These are phyloP conservation scores for Graphiopsis chlorocephala DNA, from an alignment of 2,329 filamentous ascomycete species.

Conservation along the genomic window DNA sequence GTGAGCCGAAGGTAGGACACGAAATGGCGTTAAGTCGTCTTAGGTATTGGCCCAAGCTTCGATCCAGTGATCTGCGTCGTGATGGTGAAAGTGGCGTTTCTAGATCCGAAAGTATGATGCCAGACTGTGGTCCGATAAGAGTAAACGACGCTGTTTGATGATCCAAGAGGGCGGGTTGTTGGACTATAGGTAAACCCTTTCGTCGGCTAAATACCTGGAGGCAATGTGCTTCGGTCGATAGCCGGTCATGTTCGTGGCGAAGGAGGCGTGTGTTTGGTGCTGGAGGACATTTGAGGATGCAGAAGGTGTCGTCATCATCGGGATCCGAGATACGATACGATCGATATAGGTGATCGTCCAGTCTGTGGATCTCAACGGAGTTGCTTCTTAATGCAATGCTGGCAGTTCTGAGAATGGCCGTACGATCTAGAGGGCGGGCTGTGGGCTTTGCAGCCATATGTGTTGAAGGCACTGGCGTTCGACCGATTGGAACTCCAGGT, in stretches of 20 bases:
- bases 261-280: constrained; percentile 38
- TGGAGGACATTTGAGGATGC: constrained; percentile 44
- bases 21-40: constrained; percentile 45
- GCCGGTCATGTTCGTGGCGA: constrained; percentile 42
- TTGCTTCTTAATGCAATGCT: constrained; percentile 27
- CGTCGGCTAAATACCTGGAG: constrained; percentile 39
- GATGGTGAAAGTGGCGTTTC: constrained; percentile 33
- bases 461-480: constrained; percentile 1
- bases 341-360: constrained; percentile 36
- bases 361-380: constrained; percentile 26
- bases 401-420: constrained; percentile 26
- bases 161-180: constrained; percentile 38
- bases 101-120: constrained; percentile 27
- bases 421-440: constrained; percentile 21
- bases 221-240: constrained; percentile 40
- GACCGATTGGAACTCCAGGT: background rate
- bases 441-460: constrained; percentile 17
- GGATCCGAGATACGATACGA: constrained; percentile 41
- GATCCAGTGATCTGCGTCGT: constrained; percentile 40
- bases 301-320: constrained; percentile 23
- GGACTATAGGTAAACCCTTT: constrained; percentile 33
- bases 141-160: constrained; percentile 30
- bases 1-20: constrained; percentile 51
- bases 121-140: constrained; percentile 30
- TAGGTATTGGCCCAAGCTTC: constrained; percentile 40